Conservation (phyloP, 768 basidiomycete genomes). For the Naganishia vishniacii region DNA sequence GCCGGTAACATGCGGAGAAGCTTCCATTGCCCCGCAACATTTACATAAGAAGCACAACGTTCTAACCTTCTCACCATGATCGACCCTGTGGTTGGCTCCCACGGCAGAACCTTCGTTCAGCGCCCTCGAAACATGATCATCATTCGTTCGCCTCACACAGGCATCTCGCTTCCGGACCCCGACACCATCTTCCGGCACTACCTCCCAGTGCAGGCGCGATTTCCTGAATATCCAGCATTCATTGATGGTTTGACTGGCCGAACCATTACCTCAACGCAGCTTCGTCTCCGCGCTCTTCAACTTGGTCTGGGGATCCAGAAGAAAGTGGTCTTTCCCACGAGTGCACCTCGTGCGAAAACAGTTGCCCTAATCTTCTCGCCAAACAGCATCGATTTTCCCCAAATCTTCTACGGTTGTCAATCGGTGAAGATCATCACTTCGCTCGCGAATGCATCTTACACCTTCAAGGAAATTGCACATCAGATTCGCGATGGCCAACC, state of each 20-base stretch:
- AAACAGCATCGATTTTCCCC: constrained; percentile 61
- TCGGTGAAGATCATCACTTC: constrained; percentile 67
- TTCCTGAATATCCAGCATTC: constrained; percentile 53
- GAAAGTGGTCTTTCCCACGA: constrained; percentile 8
- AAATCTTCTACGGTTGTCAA: constrained; percentile 51
- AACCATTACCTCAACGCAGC: constrained; percentile 57
- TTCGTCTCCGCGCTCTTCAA: constrained; percentile 56
- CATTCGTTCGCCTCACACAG: not conserved
- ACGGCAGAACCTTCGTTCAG: no score
- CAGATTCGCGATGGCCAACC: constrained; percentile 69
- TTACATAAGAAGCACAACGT: no score
- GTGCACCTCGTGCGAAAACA: constrained; percentile 51
- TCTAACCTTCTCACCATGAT: no score
- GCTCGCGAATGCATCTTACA: constrained; percentile 69
- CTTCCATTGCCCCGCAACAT: no score
- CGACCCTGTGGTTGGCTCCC: no score
- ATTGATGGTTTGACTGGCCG: constrained; percentile 62
- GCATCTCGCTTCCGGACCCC: not conserved
- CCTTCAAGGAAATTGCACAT: constrained; percentile 61
- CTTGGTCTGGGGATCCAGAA: constrained; percentile 59
- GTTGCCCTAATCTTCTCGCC: constrained; percentile 60
- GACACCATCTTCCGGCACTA: constrained; percentile 11
- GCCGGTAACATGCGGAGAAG: no score
- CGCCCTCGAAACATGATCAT: constrained; percentile 4
- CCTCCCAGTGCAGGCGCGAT: not conserved